Base-by-base conservation (phyloP, 2,329 filamentous ascomycete species). In the Cladorrhinum sp. region DNA sequence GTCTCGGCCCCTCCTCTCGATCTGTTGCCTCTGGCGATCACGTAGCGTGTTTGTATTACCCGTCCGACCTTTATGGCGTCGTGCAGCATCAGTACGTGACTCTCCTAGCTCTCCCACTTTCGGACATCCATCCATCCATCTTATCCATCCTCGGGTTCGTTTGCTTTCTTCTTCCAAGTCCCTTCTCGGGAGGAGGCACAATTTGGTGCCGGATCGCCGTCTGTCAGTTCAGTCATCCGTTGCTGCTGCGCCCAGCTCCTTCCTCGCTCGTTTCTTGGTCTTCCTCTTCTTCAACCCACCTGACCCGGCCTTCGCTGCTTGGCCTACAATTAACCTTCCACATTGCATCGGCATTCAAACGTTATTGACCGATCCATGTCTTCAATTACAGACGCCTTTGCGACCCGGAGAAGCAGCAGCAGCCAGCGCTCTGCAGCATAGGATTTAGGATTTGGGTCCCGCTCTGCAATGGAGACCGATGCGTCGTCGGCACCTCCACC, bases 341-440 rank as follows among this genome's bases (percentile, higher is more conserved):
- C n/a, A 18, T 45, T 45, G 16, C 41, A 45, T 22, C 6, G 18
- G 20, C 41, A 45, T 13, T 18, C n/a, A 7, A 45, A 32, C 29
- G 41, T 45, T 45, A 45, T 56, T 56, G 53, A 49, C 61, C 66
- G 58, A 69, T 66, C 27, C 64, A 69, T 69, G 68, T 62, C 64
- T 68, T 54, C 56, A 36, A 52, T 59, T 59, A 51, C 51, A 64
- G 66, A 64, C 56, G 41, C 61, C 32, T 48, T 58, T 52, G 55
- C 51, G 52, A 54, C 41, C 55, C 58, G 58, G 58, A 64, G 51
- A 58, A 60, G 62, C 49, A 63, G 57, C 54, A 64, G 41, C 52
- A 59, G 61, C 50, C 55, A 66, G 58, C 55, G 59, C 63, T 55
- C 60, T 59, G 62, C 62, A 41, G 59, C 38, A 62, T 61, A 63